Evolutionary conservation across 148 eudicot species (phyloP), one percentile per base, ranked within the genome.

Genomic region (Persicaria tinctoria): DNA sequence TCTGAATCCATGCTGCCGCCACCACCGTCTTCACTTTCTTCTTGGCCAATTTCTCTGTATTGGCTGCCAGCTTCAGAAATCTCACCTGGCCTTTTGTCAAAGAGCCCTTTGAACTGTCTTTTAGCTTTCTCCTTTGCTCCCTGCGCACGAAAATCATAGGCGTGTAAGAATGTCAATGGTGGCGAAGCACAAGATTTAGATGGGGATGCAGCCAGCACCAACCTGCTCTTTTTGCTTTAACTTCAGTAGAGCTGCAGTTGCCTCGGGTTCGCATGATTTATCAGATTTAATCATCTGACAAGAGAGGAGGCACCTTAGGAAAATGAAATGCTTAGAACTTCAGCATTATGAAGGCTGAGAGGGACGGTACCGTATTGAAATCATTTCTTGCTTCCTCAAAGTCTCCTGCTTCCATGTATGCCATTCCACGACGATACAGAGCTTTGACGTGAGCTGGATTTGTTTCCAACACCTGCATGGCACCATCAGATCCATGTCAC

Each of bases 351-450:
- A 64, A 46, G 73, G 53, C 41, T 11, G 20, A 76, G 6, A 53
- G 44, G 53, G 38, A 8, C 8, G 16, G 10, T 84, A 92, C 97
- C 97, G 79, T 90, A 48, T 88, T 85, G 75, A 95, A 95, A 84
- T 95, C 97, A 68, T 53, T 85, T 80, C 88, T 89, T 69, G 99
- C 97, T 80, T 92, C 92, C 76, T 95, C 97, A 80, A 85, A 95
- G 74, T 95, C 97, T 79, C 94, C 99, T 75, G 80, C 81, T 63
- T 83, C 87, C 97, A 92, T 89, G 77, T 88, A 80, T 27, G 99
- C 99, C 97, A 95, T 92, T 81, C 99, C 99, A 54, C 99, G 92
- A 18, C 97, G 93, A 83, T 95, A 95, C 54, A 95, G 84, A 77
- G 94, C 99, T 86, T 95, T 95, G 17, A 84, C 96, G 82, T 95